phyloP scores from a whole-genome alignment of 1,139 yeast genomes.

The Yamadazyma oceani region DNA sequence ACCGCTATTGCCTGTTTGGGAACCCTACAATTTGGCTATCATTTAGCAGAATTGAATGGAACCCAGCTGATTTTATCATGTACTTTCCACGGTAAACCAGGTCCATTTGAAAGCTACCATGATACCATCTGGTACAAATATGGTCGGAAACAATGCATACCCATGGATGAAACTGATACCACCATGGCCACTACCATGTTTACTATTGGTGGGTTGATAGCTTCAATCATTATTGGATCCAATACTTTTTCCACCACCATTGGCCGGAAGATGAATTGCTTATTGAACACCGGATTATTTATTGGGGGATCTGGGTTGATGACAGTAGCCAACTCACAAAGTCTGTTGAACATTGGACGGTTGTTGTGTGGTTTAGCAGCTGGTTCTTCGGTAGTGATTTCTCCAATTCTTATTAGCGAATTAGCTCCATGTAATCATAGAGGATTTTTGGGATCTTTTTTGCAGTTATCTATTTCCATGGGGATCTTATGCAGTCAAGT shows the following conservation, averaged over 20 bases:
- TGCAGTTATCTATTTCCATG: conserved; percentile 37
- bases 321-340: conserved; percentile 22
- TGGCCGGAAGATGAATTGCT: conserved; percentile 30
- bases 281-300: conserved; percentile 25
- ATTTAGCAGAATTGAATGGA: conserved; percentile 85
- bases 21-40: conserved; percentile 87
- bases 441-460: conserved; percentile 38
- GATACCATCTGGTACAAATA: conserved; percentile 29
- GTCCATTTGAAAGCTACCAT: conserved; percentile 23
- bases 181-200: conserved; percentile 37
- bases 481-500: conserved; percentile 37
- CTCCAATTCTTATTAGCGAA: conserved; percentile 41
- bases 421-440: conserved; percentile 39
- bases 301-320: conserved; percentile 29
- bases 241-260: conserved; percentile 22
- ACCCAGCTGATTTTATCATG: conserved; percentile 67
- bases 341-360: conserved; percentile 27
- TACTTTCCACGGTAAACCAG: conserved; percentile 19
- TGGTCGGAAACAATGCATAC: conserved; percentile 30
- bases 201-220: conserved; percentile 37
- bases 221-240: conserved; percentile 34
- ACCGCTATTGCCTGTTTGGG: conserved; percentile 60
- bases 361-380: conserved; percentile 39
- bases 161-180: conserved; percentile 23
- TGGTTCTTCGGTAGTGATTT: conserved; percentile 36